A percentile compares a stretch with the other conserved stretches of the same genome.
Conservation (phyloP, 768 basidiomycete species). For the Mycena capillaripes region DNA sequence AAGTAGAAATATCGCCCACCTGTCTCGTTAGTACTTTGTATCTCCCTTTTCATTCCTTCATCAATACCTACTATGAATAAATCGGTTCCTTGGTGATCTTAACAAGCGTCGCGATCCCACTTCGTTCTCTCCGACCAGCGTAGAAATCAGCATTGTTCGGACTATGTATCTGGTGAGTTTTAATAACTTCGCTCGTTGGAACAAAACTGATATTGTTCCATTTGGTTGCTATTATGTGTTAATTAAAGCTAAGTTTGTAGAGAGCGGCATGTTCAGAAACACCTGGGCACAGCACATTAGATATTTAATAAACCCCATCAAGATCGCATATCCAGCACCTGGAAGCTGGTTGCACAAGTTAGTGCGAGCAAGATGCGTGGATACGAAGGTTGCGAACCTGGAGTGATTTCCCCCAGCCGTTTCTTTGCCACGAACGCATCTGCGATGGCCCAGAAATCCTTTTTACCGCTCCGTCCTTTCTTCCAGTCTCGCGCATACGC, state of each 20-base stretch:
- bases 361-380: background rate
- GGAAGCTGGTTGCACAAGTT: background rate
- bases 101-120: too few species aligned
- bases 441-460: slow-evolving; percentile 30
- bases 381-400: slow-evolving; percentile 7
- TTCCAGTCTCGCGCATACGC: slow-evolving; percentile 25
- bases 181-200: too few species aligned
- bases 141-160: too few species aligned
- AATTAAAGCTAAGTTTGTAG: background rate
- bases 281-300: background rate
- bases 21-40: background rate
- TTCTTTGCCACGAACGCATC: slow-evolving; percentile 24
- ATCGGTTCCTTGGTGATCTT: background rate
- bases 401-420: slow-evolving; percentile 9
- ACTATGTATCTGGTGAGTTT: too few species aligned
- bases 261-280: too few species aligned
- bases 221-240: background rate
- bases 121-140: too few species aligned
- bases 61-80: background rate
- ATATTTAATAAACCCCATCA: slow-evolving; percentile 10
- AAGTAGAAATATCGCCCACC: background rate
- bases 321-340: slow-evolving; percentile 24
- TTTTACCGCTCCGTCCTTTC: slow-evolving; percentile 5
- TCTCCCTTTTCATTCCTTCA: background rate
- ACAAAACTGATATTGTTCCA: too few species aligned